Evolutionary conservation across 495 filamentous ascomycete species (phyloP), one percentile per base, ranked within the genome.

Genomic region (Neurospora sp.): DNA sequence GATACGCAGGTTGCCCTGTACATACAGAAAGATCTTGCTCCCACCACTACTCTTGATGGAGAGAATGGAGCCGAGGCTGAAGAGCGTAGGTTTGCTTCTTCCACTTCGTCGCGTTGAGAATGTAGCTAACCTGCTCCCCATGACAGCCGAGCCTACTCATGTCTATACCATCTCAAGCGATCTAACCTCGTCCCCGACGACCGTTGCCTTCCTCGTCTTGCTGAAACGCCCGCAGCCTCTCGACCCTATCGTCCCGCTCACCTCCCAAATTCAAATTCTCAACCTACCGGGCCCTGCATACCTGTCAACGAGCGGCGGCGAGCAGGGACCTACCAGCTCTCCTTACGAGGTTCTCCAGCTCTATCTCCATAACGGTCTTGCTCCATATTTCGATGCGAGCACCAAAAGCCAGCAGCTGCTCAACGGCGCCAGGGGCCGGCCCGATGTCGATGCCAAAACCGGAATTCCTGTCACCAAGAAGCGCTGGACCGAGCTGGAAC

Each of bases 391-490:
- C 78, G 94, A 99, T 86, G 94, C 94, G 70, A 94, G 91, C 80
- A 94, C 94, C 40, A 96, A 93, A 78, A 90, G 85, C 76, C 93
- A 96, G 74, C 92, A 95, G 77, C 83, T 85, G 45, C 81, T 86
- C 45, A 87, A 86, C 77, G 88, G 88, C 53, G 84, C 85, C 45
- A 88, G 91, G 78, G 89, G 89, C 70, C 86, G 93, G 81, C 87
- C 88, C 39, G 95, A 97, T 78, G 90, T 90, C 18, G 95, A 97
- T 77, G 89, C 90, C 20, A 96, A 96, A 85, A 97, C 93, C 18
- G 95, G 95, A 53, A 93, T 99, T 75, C 92, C 96, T n/a, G 93
- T 94, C 9, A 93, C 96, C 38, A 98, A 97, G 86, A 96, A 96
- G 86, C 93, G 92, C 79, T 88, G 97, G 79, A 94, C 94, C 16